Conservation (phyloP, 306 rosid genomes). For the Vigna reflexopilosa region DNA sequence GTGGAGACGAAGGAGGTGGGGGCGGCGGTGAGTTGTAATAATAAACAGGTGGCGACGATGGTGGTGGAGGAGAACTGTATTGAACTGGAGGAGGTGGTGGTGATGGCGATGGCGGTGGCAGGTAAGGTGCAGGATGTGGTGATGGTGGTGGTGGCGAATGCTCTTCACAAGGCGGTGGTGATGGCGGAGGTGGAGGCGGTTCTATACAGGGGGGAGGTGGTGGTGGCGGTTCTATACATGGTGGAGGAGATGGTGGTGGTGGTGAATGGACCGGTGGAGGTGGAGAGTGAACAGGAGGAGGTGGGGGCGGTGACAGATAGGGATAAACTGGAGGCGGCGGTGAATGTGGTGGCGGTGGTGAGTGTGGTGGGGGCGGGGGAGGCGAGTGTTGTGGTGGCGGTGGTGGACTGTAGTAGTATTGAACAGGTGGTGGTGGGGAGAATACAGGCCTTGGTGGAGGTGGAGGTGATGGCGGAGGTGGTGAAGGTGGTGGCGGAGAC, state of each 20-base stretch:
- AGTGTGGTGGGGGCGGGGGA: constrained; percentile 49
- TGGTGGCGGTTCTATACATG: constrained; percentile 57
- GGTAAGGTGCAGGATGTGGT: constrained; percentile 51
- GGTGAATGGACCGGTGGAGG: constrained; percentile 66
- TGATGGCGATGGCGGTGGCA: constrained; percentile 63
- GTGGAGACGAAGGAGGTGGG: constrained; percentile 49
- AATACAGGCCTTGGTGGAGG: constrained; percentile 53
- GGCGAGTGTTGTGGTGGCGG: constrained; percentile 53
- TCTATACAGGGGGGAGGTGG: constrained; percentile 66
- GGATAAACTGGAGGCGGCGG: constrained; percentile 76
- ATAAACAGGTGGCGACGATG: constrained; percentile 47
- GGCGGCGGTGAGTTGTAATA: constrained; percentile 48
- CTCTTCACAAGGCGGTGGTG: constrained; percentile 65
- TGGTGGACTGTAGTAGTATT: constrained; percentile 46
- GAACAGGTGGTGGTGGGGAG: constrained; percentile 62
- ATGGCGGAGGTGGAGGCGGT: constrained; percentile 67
- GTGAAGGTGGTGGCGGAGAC: constrained; percentile 44
- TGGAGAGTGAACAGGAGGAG: constrained; percentile 69
- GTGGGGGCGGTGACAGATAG: constrained; percentile 70
- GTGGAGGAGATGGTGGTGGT: constrained; percentile 49
- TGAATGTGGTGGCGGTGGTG: constrained; percentile 39
- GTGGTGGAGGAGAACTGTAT: constrained; percentile 45
- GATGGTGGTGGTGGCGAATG: constrained; percentile 64
- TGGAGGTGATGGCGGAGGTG: constrained; percentile 45
- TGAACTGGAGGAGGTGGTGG: constrained; percentile 56